Evolutionary conservation across 768 basidiomycete species (phyloP).

Genomic region (Favolaschia claudopus): DNA sequence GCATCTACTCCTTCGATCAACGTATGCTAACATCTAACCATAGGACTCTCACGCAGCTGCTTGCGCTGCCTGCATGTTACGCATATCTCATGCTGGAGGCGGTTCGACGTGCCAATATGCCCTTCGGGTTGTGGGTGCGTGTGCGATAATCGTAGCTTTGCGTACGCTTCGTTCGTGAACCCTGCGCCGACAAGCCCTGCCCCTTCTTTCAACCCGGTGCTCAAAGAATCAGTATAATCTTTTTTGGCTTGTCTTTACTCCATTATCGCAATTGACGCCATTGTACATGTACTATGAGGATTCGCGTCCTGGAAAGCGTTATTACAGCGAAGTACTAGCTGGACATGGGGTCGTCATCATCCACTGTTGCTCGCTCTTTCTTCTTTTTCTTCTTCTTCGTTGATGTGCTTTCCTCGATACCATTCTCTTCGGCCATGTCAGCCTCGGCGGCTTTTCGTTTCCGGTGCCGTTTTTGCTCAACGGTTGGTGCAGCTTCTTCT

Average conservation of each 20-base stretch:
- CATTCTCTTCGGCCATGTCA: conserved; percentile 52
- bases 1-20: not conserved
- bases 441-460: conserved; percentile 49
- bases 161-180: not conserved
- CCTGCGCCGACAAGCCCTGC: too few relatives aligned
- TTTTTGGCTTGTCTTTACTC: too few relatives aligned
- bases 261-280: too few relatives aligned
- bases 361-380: conserved; percentile 37
- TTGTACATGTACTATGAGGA: too few relatives aligned
- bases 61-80: conserved; percentile 68
- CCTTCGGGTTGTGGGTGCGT: conserved; percentile 75
- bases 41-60: conserved; percentile 71
- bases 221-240: too few relatives aligned
- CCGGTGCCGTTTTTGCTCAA: conserved; percentile 79
- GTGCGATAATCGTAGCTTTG: conserved; percentile 43
- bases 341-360: conserved; percentile 30
- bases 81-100: conserved; percentile 71
- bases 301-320: not conserved
- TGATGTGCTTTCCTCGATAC: conserved; percentile 32
- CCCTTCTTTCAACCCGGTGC: too few relatives aligned
- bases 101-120: conserved; percentile 58
- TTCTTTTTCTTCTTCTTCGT: conserved; percentile 28
- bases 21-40: not conserved
- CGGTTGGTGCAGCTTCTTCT: conserved; percentile 76
- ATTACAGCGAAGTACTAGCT: not conserved